Evolutionary conservation across 1,284 basidiomycete genomes (phyloP).

Genomic region (Vanrija sp.): DNA sequence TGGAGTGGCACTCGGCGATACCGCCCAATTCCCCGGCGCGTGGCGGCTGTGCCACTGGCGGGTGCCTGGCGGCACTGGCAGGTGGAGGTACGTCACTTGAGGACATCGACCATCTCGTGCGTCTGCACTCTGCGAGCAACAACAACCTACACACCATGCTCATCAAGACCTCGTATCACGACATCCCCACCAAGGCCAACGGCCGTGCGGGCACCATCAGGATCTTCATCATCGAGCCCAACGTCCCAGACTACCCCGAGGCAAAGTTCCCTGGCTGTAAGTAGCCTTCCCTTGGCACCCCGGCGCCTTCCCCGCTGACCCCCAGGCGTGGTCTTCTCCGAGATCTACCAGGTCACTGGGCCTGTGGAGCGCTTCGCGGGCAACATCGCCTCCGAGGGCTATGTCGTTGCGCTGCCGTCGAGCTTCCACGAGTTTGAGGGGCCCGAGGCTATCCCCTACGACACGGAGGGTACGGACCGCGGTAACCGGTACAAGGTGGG

Average conservation of each 20-base stretch:
- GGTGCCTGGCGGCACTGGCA: neutral
- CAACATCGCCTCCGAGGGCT: constrained; percentile 81
- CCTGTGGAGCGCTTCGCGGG: constrained; percentile 63
- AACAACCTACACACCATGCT: constrained; percentile 57
- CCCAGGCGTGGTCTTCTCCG: constrained; percentile 44
- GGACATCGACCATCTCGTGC: no score
- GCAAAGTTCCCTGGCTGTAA: constrained; percentile 49
- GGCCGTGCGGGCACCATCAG: constrained; percentile 65
- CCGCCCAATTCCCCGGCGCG: neutral
- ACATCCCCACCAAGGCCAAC: constrained; percentile 64
- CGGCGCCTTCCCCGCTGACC: neutral
- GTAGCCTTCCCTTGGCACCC: neutral
- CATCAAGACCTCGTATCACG: constrained; percentile 70
- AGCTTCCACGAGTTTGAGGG: constrained; percentile 84
- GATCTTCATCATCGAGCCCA: constrained; percentile 53
- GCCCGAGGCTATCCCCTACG: constrained; percentile 79
- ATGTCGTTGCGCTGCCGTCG: constrained; percentile 43
- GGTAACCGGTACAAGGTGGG: constrained; percentile 82
- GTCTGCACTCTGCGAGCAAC: no score
- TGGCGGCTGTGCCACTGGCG: neutral
- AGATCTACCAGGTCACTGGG: constrained; percentile 52
- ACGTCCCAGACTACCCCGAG: constrained; percentile 46
- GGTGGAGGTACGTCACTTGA: neutral
- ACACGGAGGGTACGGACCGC: constrained; percentile 79
- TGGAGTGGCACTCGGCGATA: no score